Evolutionary conservation across 768 basidiomycete genomes (phyloP).

Genomic region (Jaapia argillacea): DNA sequence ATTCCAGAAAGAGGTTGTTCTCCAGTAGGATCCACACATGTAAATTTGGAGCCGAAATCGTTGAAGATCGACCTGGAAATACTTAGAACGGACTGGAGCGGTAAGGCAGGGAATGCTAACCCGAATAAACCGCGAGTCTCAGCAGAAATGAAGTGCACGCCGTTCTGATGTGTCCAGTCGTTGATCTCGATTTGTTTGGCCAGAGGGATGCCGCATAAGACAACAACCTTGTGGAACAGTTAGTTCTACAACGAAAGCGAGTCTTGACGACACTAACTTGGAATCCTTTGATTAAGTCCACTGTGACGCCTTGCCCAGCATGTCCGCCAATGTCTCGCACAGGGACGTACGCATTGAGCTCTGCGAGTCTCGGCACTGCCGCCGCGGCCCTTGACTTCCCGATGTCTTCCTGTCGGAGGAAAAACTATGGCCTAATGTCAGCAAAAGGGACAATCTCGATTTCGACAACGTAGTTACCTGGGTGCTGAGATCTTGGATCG

Average conservation of each 20-base stretch:
- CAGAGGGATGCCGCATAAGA: constrained; percentile 70
- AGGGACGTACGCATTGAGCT: constrained; percentile 94
- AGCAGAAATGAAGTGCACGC: constrained; percentile 84
- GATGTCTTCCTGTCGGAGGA: constrained; percentile 78
- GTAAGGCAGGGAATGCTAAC: constrained; percentile 30
- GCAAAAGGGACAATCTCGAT: constrained; percentile 2
- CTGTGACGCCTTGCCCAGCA: constrained; percentile 66
- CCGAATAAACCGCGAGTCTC: constrained; percentile 93
- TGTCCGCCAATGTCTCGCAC: constrained; percentile 77
- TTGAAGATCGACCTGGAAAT: constrained; percentile 76
- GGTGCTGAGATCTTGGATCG: constrained; percentile 84
- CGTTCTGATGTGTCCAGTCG: constrained; percentile 86
- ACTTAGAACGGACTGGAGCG: background rate
- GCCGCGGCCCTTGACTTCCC: constrained; percentile 84
- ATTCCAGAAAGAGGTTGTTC: constrained; percentile 91
- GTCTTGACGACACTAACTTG: constrained; percentile 48
- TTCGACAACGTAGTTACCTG: constrained; percentile 43
- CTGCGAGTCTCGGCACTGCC: constrained; percentile 81
- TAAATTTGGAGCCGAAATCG: constrained; percentile 92
- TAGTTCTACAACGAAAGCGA: constrained; percentile 1
- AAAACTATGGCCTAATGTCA: constrained; percentile 52
- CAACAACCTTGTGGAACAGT: constrained; percentile 55
- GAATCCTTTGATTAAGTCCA: constrained; percentile 78
- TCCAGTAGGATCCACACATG: constrained; percentile 96
- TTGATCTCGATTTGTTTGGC: constrained; percentile 90